Base-by-base conservation (phyloP, 2,329 filamentous ascomycete species). In the Colletotrichum zoysiae region DNA sequence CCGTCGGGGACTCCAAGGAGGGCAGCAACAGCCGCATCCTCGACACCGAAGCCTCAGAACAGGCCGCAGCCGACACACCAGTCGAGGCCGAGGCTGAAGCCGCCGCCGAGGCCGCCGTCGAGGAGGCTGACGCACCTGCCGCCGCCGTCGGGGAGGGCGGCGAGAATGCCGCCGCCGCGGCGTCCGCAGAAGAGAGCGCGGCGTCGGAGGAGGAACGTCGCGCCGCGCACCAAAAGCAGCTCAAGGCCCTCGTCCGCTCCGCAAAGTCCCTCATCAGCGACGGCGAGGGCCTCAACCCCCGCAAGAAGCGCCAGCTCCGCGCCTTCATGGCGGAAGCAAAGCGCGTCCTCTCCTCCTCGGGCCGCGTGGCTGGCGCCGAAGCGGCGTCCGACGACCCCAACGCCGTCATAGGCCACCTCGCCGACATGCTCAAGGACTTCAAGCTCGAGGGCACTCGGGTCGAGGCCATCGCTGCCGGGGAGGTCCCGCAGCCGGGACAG, bases 281-380 rank as follows among this genome's bases (percentile, higher is more conserved):
- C 71, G 83, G 86, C 72, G 77, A 77, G 51, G 78, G 85, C 35
- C 83, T 95, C 44, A 87, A 88, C 42, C 93, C 89, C 65, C 92
- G 91, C 79, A 90, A 92, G 79, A 96, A 95, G 85, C 90, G 92
- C 78, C 88, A 91, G 65, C 86, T 97, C 65, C 92, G 94, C 62
- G 83, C 87, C n/a, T 93, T 97, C 83, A 85, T 92, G 72, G 87
- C 88, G 76, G 85, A 88, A 35, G 86, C 93, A 57, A 89, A 89
- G 77, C 86, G 87, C 57, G 88, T 92, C 56, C 85, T 95, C 59
- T 84, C 87, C 64, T 86, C 87, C 67, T 85, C 88, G 70, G 77
- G 80, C 65, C 79, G 77, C 26, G 64, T 75, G 56, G 73, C 73
- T 56, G 77, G 78, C 56, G 76, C 81, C 23, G 81, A 82, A 46